These are phyloP conservation scores for Furcasterigmium sp. DNA, from an alignment of 2,329 filamentous ascomycete species.

Conservation along the genomic window DNA sequence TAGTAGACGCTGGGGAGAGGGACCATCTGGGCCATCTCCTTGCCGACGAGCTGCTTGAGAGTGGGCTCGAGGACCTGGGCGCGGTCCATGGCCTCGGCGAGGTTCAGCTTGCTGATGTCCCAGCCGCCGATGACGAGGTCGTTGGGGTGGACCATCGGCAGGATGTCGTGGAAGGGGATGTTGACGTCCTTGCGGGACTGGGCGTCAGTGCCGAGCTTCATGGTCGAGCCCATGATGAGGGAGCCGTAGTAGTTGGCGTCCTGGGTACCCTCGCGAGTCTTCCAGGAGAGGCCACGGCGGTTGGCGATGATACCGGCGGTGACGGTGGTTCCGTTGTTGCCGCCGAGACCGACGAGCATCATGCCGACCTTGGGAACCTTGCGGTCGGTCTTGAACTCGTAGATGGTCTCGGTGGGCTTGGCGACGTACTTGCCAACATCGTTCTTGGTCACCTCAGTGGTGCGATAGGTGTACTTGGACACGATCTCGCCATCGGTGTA, in stretches of 20 bases:
- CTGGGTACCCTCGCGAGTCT: constrained; percentile 83
- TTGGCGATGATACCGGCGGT: constrained; percentile 97
- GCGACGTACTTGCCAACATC: constrained; percentile 71
- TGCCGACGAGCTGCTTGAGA: constrained; percentile 81
- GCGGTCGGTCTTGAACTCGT: constrained; percentile 97
- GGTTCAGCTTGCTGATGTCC: constrained; percentile 91
- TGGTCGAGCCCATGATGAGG: constrained; percentile 91
- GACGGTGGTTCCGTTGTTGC: constrained; percentile 97
- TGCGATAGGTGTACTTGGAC: constrained; percentile 95
- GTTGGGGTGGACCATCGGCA: constrained; percentile 97
- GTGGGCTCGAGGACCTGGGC: constrained; percentile 93
- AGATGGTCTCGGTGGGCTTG: constrained; percentile 80
- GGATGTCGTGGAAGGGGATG: constrained; percentile 87
- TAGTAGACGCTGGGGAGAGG: constrained; percentile 97
- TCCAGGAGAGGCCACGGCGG: constrained; percentile 79
- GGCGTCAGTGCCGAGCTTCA: constrained; percentile 89
- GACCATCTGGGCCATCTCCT: constrained; percentile 86
- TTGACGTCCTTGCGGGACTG: constrained; percentile 86
- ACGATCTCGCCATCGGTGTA: constrained; percentile 87
- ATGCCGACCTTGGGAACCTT: constrained; percentile 89
- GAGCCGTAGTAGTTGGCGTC: constrained; percentile 97
- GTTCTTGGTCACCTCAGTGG: constrained; percentile 72
- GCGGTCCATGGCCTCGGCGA: constrained; percentile 91
- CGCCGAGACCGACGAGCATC: constrained; percentile 97
- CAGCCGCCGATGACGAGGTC: constrained; percentile 93